Evolutionary conservation across 495 filamentous ascomycete species (phyloP).

Genomic region (Apiosordaria backusii): DNA sequence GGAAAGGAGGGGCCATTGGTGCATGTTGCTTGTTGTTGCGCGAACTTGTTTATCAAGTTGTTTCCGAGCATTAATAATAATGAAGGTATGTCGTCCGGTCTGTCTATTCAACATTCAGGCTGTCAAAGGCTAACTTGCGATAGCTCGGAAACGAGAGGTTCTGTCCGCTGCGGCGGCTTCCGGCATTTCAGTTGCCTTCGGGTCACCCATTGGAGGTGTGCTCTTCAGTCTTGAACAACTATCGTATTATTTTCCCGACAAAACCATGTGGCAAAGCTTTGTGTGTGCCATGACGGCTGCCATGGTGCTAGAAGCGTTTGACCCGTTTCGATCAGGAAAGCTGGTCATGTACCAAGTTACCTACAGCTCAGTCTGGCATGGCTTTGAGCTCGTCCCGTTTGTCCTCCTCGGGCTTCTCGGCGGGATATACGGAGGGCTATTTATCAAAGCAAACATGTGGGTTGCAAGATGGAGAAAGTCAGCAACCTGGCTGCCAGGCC

Average conservation of each 20-base stretch:
- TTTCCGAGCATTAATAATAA: constrained; percentile 81
- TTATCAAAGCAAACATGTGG: constrained; percentile 91
- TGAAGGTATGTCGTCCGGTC: constrained; percentile 58
- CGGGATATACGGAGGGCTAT: constrained; percentile 87
- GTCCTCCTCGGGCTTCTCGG: constrained; percentile 82
- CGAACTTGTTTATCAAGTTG: constrained; percentile 90
- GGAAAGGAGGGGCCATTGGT: constrained; percentile 97
- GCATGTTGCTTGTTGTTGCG: constrained; percentile 96
- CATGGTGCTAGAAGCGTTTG: constrained; percentile 84
- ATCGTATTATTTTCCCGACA: constrained; percentile 98
- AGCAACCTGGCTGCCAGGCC: constrained; percentile 55
- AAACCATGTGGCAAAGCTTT: constrained; percentile 99
- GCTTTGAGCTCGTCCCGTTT: constrained; percentile 89
- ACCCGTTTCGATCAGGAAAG: constrained; percentile 94
- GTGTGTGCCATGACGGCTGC: constrained; percentile 98
- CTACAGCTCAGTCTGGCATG: constrained; percentile 89
- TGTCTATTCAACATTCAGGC: not conserved
- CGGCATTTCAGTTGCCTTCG: constrained; percentile 96
- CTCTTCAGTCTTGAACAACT: constrained; percentile 94
- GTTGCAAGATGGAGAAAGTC: constrained; percentile 78
- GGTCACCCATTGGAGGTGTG: constrained; percentile 91
- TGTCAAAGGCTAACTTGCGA: constrained; percentile 19
- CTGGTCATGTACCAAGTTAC: constrained; percentile 96
- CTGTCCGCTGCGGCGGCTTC: constrained; percentile 92
- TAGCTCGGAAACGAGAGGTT: constrained; percentile 90